These are phyloP conservation scores for Bisporella sp. DNA, from an alignment of 2,329 filamentous ascomycete genomes.

Conservation along the genomic window DNA sequence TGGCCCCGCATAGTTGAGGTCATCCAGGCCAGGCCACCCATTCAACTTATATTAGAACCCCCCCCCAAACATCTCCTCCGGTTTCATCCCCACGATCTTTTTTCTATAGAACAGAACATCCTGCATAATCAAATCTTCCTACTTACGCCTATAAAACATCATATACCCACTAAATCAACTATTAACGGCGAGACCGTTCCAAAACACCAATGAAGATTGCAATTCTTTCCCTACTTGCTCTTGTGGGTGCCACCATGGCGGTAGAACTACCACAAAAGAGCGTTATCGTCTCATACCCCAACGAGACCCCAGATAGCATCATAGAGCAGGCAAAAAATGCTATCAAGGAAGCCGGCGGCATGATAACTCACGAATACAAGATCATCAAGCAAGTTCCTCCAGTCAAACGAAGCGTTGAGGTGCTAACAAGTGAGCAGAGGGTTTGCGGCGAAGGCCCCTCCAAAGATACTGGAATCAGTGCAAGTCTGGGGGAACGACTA, in stretches of 20 bases:
- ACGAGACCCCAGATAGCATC: constrained; percentile 57
- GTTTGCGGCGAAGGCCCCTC: constrained; percentile 68
- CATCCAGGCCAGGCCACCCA: too few species aligned
- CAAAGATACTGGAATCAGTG: constrained; percentile 61
- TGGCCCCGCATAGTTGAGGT: too few species aligned
- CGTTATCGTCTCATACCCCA: constrained; percentile 72
- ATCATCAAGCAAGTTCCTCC: constrained; percentile 52
- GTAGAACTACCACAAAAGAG: constrained; percentile 50
- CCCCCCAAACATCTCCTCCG: too few species aligned
- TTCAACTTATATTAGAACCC: too few species aligned
- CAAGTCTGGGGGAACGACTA: constrained; percentile 54
- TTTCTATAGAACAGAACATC: too few species aligned
- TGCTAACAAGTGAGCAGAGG: constrained; percentile 43
- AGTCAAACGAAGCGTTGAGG: background rate
- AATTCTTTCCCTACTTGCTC: constrained; percentile 46
- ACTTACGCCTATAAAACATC: background rate
- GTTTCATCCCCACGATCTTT: too few species aligned
- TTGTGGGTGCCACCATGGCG: constrained; percentile 56
- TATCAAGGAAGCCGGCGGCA: constrained; percentile 62
- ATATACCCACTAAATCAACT: background rate
- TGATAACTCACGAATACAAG: constrained; percentile 72
- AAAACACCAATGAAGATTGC: constrained; percentile 53
- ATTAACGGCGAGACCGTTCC: too few species aligned
- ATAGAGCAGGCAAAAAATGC: constrained; percentile 65
- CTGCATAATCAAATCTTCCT: background rate